Evolutionary conservation across 2,329 filamentous ascomycete species (phyloP).

Genomic region (Myriosclerotinia curreyana): DNA sequence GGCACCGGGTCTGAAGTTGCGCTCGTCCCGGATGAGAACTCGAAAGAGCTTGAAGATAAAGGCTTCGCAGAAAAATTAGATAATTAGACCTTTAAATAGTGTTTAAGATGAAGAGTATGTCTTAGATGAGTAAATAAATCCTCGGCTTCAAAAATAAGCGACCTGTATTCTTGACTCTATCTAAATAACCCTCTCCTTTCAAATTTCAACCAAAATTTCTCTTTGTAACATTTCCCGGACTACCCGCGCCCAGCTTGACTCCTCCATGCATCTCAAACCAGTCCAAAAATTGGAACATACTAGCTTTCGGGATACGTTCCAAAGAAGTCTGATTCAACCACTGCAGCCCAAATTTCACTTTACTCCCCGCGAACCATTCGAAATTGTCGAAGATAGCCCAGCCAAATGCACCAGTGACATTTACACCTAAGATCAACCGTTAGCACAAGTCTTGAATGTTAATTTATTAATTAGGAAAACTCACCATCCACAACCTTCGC

Average conservation of each 20-base stretch:
- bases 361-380: slow-evolving; percentile 44
- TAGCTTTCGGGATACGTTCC: slow-evolving; percentile 36
- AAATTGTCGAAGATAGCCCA: slow-evolving; percentile 73
- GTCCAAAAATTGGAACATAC: slow-evolving; percentile 36
- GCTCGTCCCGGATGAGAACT: slow-evolving; percentile 51
- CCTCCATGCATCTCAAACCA: slow-evolving; percentile 34
- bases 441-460: background rate
- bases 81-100: background rate
- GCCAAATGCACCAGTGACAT: slow-evolving; percentile 79
- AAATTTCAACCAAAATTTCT: background rate
- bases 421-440: slow-evolving; percentile 49
- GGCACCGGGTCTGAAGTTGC: slow-evolving; percentile 8
- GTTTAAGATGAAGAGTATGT: background rate
- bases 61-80: slow-evolving; percentile 51
- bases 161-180: background rate
- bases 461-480: background rate
- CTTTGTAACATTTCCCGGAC: slow-evolving; percentile 15
- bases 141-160: background rate
- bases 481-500: slow-evolving; percentile 64
- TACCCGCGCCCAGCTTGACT: slow-evolving; percentile 9
- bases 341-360: slow-evolving; percentile 34
- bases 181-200: background rate
- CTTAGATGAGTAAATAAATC: background rate
- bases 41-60: slow-evolving; percentile 51
- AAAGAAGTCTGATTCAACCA: slow-evolving; percentile 41